Evolutionary conservation across 805 yeast genomes (phyloP).

Genomic region (Peterozyma xylosa): DNA sequence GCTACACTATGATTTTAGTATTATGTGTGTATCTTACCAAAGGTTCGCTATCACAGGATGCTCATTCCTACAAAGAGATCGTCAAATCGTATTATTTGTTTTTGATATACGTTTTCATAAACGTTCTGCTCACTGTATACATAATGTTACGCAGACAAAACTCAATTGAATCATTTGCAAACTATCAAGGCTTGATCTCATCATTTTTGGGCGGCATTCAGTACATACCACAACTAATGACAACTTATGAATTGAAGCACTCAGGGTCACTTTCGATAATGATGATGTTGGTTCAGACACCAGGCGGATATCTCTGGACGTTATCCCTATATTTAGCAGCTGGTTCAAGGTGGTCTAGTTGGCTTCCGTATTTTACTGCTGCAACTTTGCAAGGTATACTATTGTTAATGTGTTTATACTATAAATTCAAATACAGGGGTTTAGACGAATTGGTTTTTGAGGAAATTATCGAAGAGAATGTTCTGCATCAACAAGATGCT

Average conservation of each 20-base stretch:
- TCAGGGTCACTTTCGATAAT: constrained; percentile 74
- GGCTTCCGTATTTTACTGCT: constrained; percentile 74
- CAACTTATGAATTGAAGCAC: constrained; percentile 62
- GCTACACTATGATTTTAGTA: constrained; percentile 50
- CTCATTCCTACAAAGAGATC: constrained; percentile 33
- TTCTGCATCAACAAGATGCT: not conserved
- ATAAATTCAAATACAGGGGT: constrained; percentile 14
- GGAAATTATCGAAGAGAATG: constrained; percentile 12
- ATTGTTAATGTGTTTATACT: constrained; percentile 56
- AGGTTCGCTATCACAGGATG: constrained; percentile 37
- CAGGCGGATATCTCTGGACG: constrained; percentile 82
- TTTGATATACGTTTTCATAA: constrained; percentile 25
- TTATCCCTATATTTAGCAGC: constrained; percentile 62
- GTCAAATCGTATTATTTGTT: constrained; percentile 33
- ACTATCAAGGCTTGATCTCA: constrained; percentile 56
- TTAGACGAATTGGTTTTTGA: constrained; percentile 16
- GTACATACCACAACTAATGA: constrained; percentile 71
- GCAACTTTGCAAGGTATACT: constrained; percentile 60
- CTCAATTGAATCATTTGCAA: constrained; percentile 35
- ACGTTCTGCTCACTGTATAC: constrained; percentile 26
- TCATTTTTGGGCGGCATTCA: constrained; percentile 60
- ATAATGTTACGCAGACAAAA: constrained; percentile 8
- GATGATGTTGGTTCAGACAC: constrained; percentile 84
- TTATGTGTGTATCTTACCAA: constrained; percentile 43
- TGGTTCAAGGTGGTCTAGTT: constrained; percentile 80